A percentile compares a stretch with the other conserved stretches of the same genome.
Evolutionary conservation across 1,284 basidiomycete genomes (phyloP).

Genomic region (Tylopilus sp.): DNA sequence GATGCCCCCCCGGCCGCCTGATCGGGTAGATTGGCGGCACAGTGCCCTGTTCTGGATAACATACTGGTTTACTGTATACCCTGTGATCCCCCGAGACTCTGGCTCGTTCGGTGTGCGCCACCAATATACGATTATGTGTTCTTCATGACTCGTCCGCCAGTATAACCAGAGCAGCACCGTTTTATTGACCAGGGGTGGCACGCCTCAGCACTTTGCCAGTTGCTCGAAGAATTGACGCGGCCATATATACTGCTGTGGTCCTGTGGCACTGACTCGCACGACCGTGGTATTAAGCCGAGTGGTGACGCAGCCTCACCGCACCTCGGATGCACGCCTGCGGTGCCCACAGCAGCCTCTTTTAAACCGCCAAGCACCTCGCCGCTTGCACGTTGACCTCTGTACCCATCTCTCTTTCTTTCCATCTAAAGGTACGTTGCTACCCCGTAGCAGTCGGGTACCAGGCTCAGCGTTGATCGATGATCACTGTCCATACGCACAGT

Average conservation of each 20-base stretch:
- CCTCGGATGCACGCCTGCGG: not conserved
- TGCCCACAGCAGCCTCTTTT: constrained; percentile 6
- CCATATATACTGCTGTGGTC: not conserved
- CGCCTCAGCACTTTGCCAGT: not conserved
- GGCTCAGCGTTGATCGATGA: not conserved
- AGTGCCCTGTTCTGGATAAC: not conserved
- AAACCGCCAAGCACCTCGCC: not conserved
- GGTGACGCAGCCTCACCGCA: constrained; percentile 6
- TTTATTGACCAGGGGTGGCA: not conserved
- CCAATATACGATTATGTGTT: not conserved
- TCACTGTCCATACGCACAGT: not conserved
- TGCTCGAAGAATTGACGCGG: not conserved
- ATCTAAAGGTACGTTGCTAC: constrained; percentile 5
- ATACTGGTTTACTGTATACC: constrained; percentile 8
- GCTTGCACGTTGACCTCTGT: constrained; percentile 6
- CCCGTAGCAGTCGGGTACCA: not conserved
- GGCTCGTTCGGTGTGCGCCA: not conserved
- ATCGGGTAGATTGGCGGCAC: not conserved
- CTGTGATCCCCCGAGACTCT: not conserved
- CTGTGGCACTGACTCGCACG: constrained; percentile 1
- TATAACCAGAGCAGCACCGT: constrained; percentile 7
- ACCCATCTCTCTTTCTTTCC: not conserved
- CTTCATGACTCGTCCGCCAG: not conserved
- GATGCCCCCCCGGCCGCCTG: constrained; percentile 23
- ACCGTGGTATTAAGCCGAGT: not conserved